These are phyloP conservation scores for Nematocida sp. DNA, from an alignment of 371 early-diverging fungal genomes.

Conservation along the genomic window DNA sequence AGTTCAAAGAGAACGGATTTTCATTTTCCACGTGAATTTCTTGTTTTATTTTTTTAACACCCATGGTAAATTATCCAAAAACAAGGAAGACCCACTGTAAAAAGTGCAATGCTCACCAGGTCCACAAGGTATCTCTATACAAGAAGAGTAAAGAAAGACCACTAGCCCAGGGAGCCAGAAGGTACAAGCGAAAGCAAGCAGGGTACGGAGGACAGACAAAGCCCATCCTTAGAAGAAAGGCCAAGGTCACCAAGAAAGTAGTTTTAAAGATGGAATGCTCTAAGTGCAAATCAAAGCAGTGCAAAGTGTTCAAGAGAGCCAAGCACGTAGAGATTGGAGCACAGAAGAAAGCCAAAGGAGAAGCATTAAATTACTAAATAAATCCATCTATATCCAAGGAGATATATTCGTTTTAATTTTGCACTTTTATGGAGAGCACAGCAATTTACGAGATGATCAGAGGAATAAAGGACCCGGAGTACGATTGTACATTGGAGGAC, in stretches of 20 bases:
- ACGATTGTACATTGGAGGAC: constrained; percentile 66
- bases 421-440: neutral
- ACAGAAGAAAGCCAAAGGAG: constrained; percentile 77
- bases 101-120: constrained; percentile 89
- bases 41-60: constrained; percentile 50
- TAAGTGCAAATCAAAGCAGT: constrained; percentile 86
- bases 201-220: constrained; percentile 97
- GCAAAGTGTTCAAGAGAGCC: constrained; percentile 88
- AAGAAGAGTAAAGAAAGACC: constrained; percentile 95
- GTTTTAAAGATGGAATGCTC: constrained; percentile 93
- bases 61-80: constrained; percentile 87
- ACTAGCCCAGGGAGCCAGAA: constrained; percentile 82
- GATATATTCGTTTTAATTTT: neutral
- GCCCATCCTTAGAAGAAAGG: constrained; percentile 74
- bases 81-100: constrained; percentile 91
- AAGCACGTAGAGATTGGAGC: constrained; percentile 98
- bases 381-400: neutral
- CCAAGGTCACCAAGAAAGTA: constrained; percentile 81
- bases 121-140: constrained; percentile 96
- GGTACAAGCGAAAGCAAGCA: constrained; percentile 75
- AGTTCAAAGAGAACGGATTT: constrained; percentile 63
- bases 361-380: constrained; percentile 64
- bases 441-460: constrained; percentile 73
- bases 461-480: constrained; percentile 94
- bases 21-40: constrained; percentile 23